These are phyloP conservation scores for Boletus vinaceobasis DNA, from an alignment of 768 basidiomycete species.

Conservation along the genomic window DNA sequence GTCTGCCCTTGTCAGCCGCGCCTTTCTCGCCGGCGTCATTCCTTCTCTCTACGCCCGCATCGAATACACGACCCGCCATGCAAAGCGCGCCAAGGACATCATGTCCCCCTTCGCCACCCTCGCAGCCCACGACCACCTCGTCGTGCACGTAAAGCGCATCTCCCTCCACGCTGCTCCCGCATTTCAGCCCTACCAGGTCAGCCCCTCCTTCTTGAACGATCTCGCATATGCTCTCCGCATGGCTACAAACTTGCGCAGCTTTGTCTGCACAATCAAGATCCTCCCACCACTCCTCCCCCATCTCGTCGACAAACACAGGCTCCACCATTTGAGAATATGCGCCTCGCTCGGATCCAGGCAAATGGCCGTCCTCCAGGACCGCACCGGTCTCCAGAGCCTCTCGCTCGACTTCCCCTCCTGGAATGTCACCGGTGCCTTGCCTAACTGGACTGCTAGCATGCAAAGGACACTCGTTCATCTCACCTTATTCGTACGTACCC, in stretches of 20 bases:
- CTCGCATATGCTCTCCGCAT: slow-evolving; percentile 45
- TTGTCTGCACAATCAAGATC: slow-evolving; percentile 49
- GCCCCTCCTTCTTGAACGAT: slow-evolving; percentile 52
- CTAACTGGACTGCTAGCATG: slow-evolving; percentile 50
- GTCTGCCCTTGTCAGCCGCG: slow-evolving; percentile 59
- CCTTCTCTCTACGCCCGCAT: slow-evolving; percentile 61
- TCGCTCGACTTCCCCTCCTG: slow-evolving; percentile 60
- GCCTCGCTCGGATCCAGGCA: slow-evolving; percentile 55
- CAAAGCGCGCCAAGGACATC: slow-evolving; percentile 48
- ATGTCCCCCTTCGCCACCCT: slow-evolving; percentile 63
- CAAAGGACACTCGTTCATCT: slow-evolving; percentile 47
- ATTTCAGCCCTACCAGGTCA: slow-evolving; percentile 30
- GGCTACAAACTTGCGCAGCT: slow-evolving; percentile 52
- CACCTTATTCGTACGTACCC: slow-evolving; percentile 54
- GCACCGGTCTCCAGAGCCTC: slow-evolving; percentile 42
- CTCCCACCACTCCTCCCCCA: slow-evolving; percentile 48
- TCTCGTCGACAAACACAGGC: slow-evolving; percentile 42
- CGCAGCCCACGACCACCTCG: slow-evolving; percentile 48
- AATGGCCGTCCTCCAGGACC: slow-evolving; percentile 38
- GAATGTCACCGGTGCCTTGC: slow-evolving; percentile 57
- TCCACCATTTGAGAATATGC: slow-evolving; percentile 47
- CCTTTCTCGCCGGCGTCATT: slow-evolving; percentile 61
- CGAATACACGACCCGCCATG: slow-evolving; percentile 51
- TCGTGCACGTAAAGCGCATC: slow-evolving; percentile 56
- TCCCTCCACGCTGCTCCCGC: slow-evolving; percentile 51